phyloP scores from a whole-genome alignment of 2,329 filamentous ascomycete species.

The Nigrospora sphaerica region DNA sequence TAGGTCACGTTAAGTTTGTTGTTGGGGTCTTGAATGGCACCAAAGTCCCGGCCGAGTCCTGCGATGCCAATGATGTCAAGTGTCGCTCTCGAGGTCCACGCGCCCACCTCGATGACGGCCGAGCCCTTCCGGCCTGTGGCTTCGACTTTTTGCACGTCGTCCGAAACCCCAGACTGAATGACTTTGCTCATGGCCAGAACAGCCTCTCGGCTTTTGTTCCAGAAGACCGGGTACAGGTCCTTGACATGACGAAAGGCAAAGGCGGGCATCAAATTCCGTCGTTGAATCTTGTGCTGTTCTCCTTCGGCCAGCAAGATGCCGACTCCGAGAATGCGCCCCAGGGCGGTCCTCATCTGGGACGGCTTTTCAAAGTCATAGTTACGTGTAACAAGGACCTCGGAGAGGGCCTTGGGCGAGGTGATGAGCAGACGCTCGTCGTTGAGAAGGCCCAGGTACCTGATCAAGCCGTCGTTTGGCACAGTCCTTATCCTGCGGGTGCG shows the following conservation, averaged over 20 bases:
- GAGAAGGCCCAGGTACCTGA: conserved; percentile 51
- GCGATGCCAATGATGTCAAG: conserved; percentile 71
- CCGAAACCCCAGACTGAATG: conserved; percentile 15
- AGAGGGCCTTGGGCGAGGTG: conserved; percentile 56
- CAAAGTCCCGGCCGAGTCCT: conserved; percentile 65
- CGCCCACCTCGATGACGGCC: conserved; percentile 46
- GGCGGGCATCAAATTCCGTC: conserved; percentile 72
- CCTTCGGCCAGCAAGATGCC: conserved; percentile 78
- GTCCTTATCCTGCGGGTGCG: conserved; percentile 41
- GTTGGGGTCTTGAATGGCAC: conserved; percentile 52
- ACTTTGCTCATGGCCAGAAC: conserved; percentile 52
- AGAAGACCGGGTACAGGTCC: conserved; percentile 77
- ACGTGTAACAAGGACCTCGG: conserved; percentile 61
- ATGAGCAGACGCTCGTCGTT: conserved; percentile 28
- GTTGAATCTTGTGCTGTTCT: conserved; percentile 79
- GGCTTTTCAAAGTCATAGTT: conserved; percentile 68
- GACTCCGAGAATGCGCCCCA: conserved; percentile 60
- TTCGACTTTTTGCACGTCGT: conserved; percentile 7
- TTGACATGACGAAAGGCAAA: conserved; percentile 85
- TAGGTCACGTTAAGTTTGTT: conserved; percentile 55
- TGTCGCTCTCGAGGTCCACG: conserved; percentile 61
- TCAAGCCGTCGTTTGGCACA: conserved; percentile 60
- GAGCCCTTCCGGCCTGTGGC: conserved; percentile 25
- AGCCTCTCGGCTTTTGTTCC: conserved; percentile 66
- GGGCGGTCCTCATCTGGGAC: conserved; percentile 37